phyloP scores from a whole-genome alignment of 108 stramenopile species.

The Fistulifera pelliculosa region DNA sequence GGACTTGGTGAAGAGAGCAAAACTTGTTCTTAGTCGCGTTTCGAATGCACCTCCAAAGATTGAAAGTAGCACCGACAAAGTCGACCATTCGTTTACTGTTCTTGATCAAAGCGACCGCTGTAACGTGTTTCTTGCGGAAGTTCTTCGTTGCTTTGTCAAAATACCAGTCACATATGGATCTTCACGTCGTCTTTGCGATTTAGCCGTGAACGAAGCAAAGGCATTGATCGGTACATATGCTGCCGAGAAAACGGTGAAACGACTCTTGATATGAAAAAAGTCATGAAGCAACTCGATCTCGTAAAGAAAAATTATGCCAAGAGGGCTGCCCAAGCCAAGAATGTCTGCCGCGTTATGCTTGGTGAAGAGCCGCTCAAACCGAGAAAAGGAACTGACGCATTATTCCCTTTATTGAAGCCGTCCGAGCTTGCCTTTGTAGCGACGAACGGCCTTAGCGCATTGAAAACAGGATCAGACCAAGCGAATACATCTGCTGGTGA shows the following conservation, averaged over 20 bases:
- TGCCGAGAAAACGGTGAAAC: slow-evolving; percentile 12
- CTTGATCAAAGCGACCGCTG: slow-evolving; percentile 45
- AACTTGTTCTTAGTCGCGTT: slow-evolving; percentile 28
- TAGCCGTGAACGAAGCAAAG: slow-evolving; percentile 9
- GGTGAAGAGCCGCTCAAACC: slow-evolving; percentile 3
- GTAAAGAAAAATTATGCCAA: slow-evolving; percentile 15
- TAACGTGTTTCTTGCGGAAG: slow-evolving; percentile 59
- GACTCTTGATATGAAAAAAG: slow-evolving; percentile 16
- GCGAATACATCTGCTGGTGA: neutral
- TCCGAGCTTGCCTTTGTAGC: neutral
- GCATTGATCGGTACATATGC: slow-evolving; percentile 1
- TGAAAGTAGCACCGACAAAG: slow-evolving; percentile 3
- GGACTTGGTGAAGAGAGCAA: slow-evolving; percentile 57
- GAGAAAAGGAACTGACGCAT: slow-evolving; percentile 3
- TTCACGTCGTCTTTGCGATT: slow-evolving; percentile 3
- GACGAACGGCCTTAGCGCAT: neutral
- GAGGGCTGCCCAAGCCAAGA: slow-evolving; percentile 16
- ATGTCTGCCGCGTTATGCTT: slow-evolving; percentile 9
- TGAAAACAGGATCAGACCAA: neutral
- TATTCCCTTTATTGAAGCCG: slow-evolving; percentile 20
- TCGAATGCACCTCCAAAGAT: neutral
- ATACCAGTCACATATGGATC: slow-evolving; percentile 5
- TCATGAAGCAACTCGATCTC: slow-evolving; percentile 9
- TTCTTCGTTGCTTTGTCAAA: slow-evolving; percentile 44
- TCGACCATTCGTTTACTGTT: slow-evolving; percentile 19